phyloP scores from a whole-genome alignment of 75 land plant species.

The Pinus tabuliformis region DNA sequence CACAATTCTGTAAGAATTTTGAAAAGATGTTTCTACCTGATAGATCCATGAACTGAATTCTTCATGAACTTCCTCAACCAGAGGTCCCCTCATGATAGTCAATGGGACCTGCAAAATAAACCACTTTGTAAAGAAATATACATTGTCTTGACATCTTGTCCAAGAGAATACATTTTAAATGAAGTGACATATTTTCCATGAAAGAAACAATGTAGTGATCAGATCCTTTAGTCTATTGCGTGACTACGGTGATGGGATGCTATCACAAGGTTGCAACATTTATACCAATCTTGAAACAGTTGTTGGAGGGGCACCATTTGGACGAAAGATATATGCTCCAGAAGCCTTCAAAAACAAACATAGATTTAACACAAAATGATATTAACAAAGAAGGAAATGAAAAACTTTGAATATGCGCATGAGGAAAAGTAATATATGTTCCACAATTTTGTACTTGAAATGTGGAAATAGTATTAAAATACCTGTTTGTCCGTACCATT shows the following conservation, averaged over 20 bases:
- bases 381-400: background rate
- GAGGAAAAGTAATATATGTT: background rate
- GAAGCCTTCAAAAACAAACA: slow-evolving; percentile 52
- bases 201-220: no score
- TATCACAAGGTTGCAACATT: background rate
- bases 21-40: slow-evolving; percentile 53
- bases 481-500: slow-evolving; percentile 40
- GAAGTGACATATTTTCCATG: background rate
- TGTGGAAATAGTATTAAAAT: slow-evolving; percentile 6
- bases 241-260: background rate
- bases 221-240: no score
- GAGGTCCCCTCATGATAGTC: slow-evolving; percentile 66
- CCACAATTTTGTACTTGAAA: background rate
- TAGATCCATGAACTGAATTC: slow-evolving; percentile 75
- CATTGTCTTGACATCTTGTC: background rate
- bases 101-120: slow-evolving; percentile 37
- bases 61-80: slow-evolving; percentile 92
- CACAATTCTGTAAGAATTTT: background rate
- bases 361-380: background rate
- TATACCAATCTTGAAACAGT: slow-evolving; percentile 47
- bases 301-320: slow-evolving; percentile 50
- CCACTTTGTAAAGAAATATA: background rate
- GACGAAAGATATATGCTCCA: slow-evolving; percentile 95
- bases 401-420: background rate
- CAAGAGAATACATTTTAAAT: background rate